These are phyloP conservation scores for Daucus carota DNA, from an alignment of 129 eudicot species.

Conservation along the genomic window DH1_v3.0 NC_030382.2:11759501-11760000, in stretches of 20 bases:
- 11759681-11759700: not conserved
- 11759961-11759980: not conserved
- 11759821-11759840: not conserved
- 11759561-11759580: no score
- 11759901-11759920: not conserved
- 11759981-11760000: not conserved
- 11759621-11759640: not conserved
- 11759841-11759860: not conserved
- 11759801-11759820: not conserved
- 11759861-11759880: not conserved
- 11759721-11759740: not conserved
- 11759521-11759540: no score
- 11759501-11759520: no score
- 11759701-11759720: not conserved
- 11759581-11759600: no score
- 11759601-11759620: no score
- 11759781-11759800: not conserved
- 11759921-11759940: not conserved
- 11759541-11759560: no score
- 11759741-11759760: not conserved
- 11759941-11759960: not conserved
- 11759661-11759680: not conserved
- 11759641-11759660: not conserved
- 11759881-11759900: not conserved
- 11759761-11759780: not conserved